Evolutionary conservation across 306 rosid genomes (phyloP), one percentile per base, ranked within the genome.

Genomic region (Hippophae tibetana): DNA sequence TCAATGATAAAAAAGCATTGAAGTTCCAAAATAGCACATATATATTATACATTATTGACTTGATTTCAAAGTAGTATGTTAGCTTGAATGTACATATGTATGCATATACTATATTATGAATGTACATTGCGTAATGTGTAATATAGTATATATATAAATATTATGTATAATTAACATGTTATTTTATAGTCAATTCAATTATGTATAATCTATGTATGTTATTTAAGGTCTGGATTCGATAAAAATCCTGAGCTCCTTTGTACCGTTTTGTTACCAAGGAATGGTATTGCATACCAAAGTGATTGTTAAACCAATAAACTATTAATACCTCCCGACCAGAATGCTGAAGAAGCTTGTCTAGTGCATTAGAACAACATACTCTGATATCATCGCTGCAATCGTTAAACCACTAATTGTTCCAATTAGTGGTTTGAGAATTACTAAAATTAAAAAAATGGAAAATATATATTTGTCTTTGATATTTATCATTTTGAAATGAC

Each of bases 341-440:
- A 66, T 68, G 84, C n/a, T 85, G 62, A 61, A 74, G 76, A 76
- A 90, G 96, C 69, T 75, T 83, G 46, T 68, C 63, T 71, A 90
- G 56, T 54, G 95, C 88, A 64, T 57, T 61, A 51, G 82, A 66
- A 74, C 98, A 87, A 67, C 95, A 85, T 52, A 13, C 45, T 81
- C 65, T 81, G 58, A 90, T 92, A 13, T 87, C 96, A 59, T 87
- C 80, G 42, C 89, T 87, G 76, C 95, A 78, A 79, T 90, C 98
- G 60, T 90, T 70, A 70, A 90, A 90, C 98, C 98, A 90, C 98
- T 90, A 79, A 81, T 84, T 41, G 81, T 63, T 40, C 76, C 69
- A 79, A 76, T 72, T 73, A 75, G 85, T 73, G 95, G 95, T 84
- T 73, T 43, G 23, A 25, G 41, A 73, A 58, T 69, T 43, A 62